Evolutionary conservation across 257 asterid species (phyloP), one percentile per base, ranked within the genome.

Genomic region (Capsicum pubescens): DNA sequence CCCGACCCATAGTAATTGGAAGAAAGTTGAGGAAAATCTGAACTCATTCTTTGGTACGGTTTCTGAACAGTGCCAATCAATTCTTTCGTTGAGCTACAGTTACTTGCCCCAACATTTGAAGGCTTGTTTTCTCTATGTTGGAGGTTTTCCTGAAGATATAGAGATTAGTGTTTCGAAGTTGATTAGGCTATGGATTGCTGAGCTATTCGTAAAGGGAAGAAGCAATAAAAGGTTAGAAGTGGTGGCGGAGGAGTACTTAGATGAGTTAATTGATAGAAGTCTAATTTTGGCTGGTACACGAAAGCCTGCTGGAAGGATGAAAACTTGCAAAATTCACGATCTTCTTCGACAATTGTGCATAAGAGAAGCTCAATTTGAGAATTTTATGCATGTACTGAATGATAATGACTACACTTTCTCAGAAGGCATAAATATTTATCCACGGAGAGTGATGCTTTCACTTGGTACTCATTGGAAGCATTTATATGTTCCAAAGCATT

Each of bases 111-210:
- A 44, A 19, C 57, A 48, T 35, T 36, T 83, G 83, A 83, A 58
- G 26, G 64, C 83, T 9, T 83, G 86, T 16, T 83, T 83, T 76
- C 86, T 83, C 42, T 83, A 83, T 60, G 4, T 71, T 36, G 82
- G 72, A 2, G 56, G 56, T 26, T 84, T 84, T 54, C 57, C 3
- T 10, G 86, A 78, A 14, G 86, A 84, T 19, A n/a, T 17, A 21
- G 9, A 4, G 36, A 84, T 84, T 61, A 0, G 1, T 0, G 59
- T 80, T 21, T 8, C 54, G 16, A 17, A 12, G n/a, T 12, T 84
- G 79, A 61, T n/a, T 6, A 12, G 16, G 21, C 9, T 50, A 6
- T 84, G 88, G 88, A 76, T 85, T 42, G 85, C 35, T 11, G 88
- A 82, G 21, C 83, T 79, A 3, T 85, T 85, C 35, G 9, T 85